Evolutionary conservation across 176 grass and related monocot species (phyloP), one percentile per base, ranked within the genome.

Genomic region (Cocos nucifera): DNA sequence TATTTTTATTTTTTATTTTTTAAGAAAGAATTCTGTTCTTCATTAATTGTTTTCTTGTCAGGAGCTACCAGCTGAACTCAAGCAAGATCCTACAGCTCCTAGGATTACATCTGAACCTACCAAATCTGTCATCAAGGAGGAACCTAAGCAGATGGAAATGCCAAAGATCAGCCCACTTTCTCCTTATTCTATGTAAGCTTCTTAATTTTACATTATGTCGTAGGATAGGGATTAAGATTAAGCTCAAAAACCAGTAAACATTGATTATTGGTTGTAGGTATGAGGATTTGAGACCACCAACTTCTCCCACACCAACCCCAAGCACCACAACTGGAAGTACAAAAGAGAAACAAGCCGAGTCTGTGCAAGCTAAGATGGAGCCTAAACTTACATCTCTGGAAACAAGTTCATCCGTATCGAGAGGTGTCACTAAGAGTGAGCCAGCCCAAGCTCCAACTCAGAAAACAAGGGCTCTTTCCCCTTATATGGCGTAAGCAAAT

Each of bases 131-230:
- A 51, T 63, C 6, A 18, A 72, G 53, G 58, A 79, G 2, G n/a
- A 59, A 59, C 30, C 59, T 71, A 53, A 57, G 15, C 17, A 63
- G 26, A 52, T 58, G 6, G 22, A 67, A 50, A 56, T 14, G 28
- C 57, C 32, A 24, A 76, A 65, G 17, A 20, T 56, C 51, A 32
- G 18, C 6, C 62, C 74, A 35, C 56, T 57, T 25, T 83, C 74
- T 73, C 80, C 80, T 73, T 83, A 68, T 53, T 44, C 61, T 24
- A 50, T 49, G 80, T 77, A 72, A 68, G 73, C 66, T 67, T 6
- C 23, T 61, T 60, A 44, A 44, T 82, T 66, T n/a, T 24, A 30
- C 16, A 15, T 56, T 67, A 22, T 30, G 50, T 19, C 8, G 25
- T 29, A 7, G 28, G 10, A 32, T 44, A 44, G 9, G 10, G 2